Evolutionary conservation across 176 grass and related monocot species (phyloP).

Genomic region (Saccharum spontaneum): DNA sequence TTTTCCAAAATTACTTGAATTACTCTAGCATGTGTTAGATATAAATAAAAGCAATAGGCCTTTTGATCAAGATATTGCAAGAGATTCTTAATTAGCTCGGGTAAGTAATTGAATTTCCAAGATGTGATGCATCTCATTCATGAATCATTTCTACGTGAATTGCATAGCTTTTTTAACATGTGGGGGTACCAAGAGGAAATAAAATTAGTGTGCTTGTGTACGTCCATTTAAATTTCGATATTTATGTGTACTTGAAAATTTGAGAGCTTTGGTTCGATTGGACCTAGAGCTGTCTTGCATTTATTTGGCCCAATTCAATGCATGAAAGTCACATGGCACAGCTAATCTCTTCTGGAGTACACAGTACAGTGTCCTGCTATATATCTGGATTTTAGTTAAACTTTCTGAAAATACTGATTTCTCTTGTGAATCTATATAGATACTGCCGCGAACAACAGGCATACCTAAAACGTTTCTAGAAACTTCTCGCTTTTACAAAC

Average conservation of each 20-base stretch:
- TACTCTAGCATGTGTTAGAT: not conserved
- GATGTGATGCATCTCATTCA: not conserved
- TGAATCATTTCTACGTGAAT: slow-evolving; percentile 2
- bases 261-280: not conserved
- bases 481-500: not conserved
- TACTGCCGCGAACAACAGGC: too few relatives aligned
- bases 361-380: not conserved
- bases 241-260: slow-evolving; percentile 19
- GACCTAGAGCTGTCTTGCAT: slow-evolving; percentile 43
- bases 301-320: slow-evolving; percentile 48
- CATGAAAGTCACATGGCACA: slow-evolving; percentile 39
- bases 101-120: not conserved
- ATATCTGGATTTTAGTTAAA: slow-evolving; percentile 3
- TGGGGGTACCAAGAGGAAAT: not conserved
- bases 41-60: not conserved
- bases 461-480: not conserved
- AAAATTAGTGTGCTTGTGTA: slow-evolving; percentile 1
- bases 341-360: slow-evolving; percentile 34
- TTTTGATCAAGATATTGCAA: not conserved
- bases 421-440: not conserved
- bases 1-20: not conserved
- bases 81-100: not conserved
- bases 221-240: slow-evolving; percentile 12
- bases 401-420: not conserved
- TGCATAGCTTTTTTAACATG: slow-evolving; percentile 17